Base-by-base conservation (phyloP, 2,329 filamentous ascomycete genomes). In the Colletotrichum sublineola region DNA sequence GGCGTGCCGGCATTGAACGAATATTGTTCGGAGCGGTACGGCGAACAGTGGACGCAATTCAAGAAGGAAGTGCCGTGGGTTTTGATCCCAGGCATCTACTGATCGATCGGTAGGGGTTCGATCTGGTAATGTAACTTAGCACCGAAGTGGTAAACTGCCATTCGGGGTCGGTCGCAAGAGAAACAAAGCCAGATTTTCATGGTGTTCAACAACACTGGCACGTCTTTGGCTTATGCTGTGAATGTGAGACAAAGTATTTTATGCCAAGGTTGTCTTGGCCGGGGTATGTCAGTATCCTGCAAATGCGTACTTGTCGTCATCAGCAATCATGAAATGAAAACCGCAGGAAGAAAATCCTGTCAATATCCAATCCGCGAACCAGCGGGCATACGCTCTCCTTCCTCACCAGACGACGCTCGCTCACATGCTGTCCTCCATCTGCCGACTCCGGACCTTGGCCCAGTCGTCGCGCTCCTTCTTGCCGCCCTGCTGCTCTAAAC, bases 391-490 rank as follows among this genome's bases (percentile, higher is more conserved):
- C 61, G 55, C 55, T 46, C 31, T 53, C 15, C 7, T 61, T 20
- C 36, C 46, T n/a, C 52, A 18, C 15, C 20, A 57, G 33, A 42
- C 44, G 3, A 42, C 24, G 73, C 40, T 50, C 55, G 70, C 66
- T 83, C 78, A 91, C 89, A 91, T 91, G 74, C 86, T 90, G 76
- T 92, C 90, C 78, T 92, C 91, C 83, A 91, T 88, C 86, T 92
- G 92, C 75, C 87, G 84, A 78, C 90, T 92, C 77, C 91, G 86
- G 38, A 89, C 87, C 83, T 89, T 92, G 72, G 86, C 84, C 90
- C 91, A 93, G 74, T 85, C 86, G 68, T 93, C 91, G 76, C 85
- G 87, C 78, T 94, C 91, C 74, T 85, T 80, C 84, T 90, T 90
- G 2, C 92, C 92, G 15, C 91, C 92, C 73, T 86, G 83, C 73